phyloP scores from a whole-genome alignment of 108 stramenopile genomes.

The Skeletonema costatum region DNA sequence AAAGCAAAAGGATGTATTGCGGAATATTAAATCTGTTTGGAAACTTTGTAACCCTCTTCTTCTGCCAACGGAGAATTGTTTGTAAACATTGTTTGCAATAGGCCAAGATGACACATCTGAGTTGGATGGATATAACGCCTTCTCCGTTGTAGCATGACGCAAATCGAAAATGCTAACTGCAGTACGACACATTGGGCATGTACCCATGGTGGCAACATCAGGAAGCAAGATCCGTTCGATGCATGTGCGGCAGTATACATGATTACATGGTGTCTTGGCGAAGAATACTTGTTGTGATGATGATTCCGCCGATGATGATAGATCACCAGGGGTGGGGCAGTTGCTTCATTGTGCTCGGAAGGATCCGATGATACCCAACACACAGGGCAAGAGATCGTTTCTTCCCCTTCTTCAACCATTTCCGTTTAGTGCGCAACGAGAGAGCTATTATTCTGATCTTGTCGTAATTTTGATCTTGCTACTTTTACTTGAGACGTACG shows the following conservation, averaged over 20 bases:
- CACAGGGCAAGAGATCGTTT: neutral
- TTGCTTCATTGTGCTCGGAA: neutral
- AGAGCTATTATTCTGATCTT: neutral
- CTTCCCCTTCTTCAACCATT: neutral
- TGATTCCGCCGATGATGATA: neutral
- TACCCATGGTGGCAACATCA: conserved; percentile 11
- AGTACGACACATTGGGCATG: conserved; percentile 41
- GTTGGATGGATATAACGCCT: neutral
- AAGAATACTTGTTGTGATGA: neutral
- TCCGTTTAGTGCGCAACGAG: neutral
- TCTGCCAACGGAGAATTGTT: neutral
- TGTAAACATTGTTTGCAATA: conserved; percentile 1
- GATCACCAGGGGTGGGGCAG: neutral
- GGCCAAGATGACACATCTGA: conserved; percentile 21
- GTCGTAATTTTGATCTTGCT: neutral
- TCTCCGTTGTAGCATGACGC: neutral
- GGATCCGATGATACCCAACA: neutral
- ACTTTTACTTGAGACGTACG: too few species aligned
- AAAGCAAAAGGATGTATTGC: neutral
- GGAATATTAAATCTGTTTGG: neutral
- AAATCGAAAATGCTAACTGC: conserved; percentile 32
- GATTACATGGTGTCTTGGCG: conserved; percentile 7
- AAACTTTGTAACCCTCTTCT: neutral
- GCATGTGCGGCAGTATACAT: neutral
- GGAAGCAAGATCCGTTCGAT: conserved; percentile 8